Percentiles rank a stretch among this genome's conserved stretches.
Conservation (phyloP, 257 asterid species). For the Solanum tacnaense region DNA sequence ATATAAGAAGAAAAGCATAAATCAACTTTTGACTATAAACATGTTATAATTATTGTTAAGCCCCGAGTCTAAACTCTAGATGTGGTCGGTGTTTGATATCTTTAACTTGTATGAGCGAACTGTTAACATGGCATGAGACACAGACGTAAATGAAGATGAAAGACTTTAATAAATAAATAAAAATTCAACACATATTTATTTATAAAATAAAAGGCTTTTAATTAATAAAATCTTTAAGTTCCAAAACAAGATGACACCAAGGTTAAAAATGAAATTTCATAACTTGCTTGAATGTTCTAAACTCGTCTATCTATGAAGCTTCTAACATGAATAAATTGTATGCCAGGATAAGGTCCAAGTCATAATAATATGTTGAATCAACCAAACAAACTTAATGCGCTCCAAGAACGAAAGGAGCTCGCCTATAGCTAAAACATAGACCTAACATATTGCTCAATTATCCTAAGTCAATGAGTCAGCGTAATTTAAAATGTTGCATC, state of each 20-base stretch:
- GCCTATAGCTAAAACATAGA: not conserved
- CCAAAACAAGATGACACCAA: not conserved
- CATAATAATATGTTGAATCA: not conserved
- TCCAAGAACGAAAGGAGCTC: not conserved
- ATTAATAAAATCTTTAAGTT: not conserved
- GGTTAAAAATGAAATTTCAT: not conserved
- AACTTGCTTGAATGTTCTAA: not conserved
- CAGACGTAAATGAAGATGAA: accelerated
- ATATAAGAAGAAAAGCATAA: not conserved
- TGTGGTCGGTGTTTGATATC: not conserved
- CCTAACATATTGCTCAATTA: not conserved
- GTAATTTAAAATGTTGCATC: not conserved
- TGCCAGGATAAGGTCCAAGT: accelerated
- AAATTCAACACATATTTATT: too few relatives aligned
- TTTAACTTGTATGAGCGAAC: not conserved
- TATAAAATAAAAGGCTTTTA: not conserved
- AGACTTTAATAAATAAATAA: not conserved
- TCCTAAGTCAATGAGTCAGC: not conserved
- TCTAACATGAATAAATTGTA: not conserved
- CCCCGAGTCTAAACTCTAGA: not conserved
- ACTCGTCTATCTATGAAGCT: not conserved
- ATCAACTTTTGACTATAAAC: not conserved
- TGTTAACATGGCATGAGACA: not conserved
- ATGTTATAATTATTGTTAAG: too few relatives aligned
- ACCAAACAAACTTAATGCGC: not conserved